Evolutionary conservation across 2,329 filamentous ascomycete genomes (phyloP), one percentile per base, ranked within the genome.

Genomic region (Phoma sp.): DNA sequence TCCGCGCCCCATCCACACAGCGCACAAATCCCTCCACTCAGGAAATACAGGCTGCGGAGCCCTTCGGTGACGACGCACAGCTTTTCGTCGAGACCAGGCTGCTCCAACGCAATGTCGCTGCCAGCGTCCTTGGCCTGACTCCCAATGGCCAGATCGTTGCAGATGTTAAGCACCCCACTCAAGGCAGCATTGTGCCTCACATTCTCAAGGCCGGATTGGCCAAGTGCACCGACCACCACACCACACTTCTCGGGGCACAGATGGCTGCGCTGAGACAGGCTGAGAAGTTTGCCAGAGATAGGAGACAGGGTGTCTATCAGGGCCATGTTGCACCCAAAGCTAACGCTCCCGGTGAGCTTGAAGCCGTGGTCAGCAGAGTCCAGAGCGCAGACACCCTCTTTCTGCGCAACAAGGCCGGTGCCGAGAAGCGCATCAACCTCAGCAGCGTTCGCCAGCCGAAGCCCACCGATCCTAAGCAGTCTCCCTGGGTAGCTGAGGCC

Each of bases 401-500:
- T 66, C 82, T 98, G 47, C 88, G 91, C 59, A 91, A 87, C 76
- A 96, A 96, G 82, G 80, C 86, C 40, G 93, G 93, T 7, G 81
- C 79, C 4, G 95, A 99, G 79, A 96, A 92, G 82, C 88, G 92
- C 67, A 87, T 98, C 74, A 96, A 88, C 74, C 81, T 99, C 55
- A 96, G 91, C 81, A 98, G 93, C 73, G 85, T 98, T 55, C 88
- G 95, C 58, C 93, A 95, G 52, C 95, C 95, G n/a, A 93, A 96
- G 70, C 85, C 89, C 3, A 89, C 87, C 42, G 93, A 98, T 73
- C 85, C 90, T 18, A 89, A 91, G 52, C 93, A 98, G 76, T 84
- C 90, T 36, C 91, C 92, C 0, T 99, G 93, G 80, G 85, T 87
- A 63, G 89, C 95, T 10, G 93, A 97, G 71, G 93, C 95, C 29